Conservation (phyloP, 2,329 filamentous ascomycete species). For the Venturia pyrina region DNA sequence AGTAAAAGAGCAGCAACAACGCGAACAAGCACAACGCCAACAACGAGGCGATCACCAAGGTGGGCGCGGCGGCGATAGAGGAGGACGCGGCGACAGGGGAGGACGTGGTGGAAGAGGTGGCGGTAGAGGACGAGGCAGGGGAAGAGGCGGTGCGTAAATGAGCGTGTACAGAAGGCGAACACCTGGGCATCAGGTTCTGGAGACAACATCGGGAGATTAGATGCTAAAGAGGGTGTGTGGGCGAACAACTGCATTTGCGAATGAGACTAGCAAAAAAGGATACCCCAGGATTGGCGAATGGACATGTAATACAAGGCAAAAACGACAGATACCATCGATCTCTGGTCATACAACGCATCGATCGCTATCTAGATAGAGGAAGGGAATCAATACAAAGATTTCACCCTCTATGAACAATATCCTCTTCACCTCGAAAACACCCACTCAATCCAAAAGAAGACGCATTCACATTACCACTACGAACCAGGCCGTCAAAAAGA, state of each 20-base stretch:
- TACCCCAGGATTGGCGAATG: neutral
- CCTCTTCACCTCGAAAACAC: neutral
- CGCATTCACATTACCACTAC: neutral
- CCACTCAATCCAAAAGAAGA: neutral
- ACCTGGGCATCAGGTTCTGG: too few relatives aligned
- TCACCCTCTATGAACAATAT: neutral
- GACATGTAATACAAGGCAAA: neutral
- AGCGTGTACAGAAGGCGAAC: too few relatives aligned
- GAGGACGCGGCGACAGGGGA: constrained; percentile 43
- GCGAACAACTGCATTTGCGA: neutral
- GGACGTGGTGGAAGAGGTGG: constrained; percentile 26
- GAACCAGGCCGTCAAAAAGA: neutral
- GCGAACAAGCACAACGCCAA: constrained; percentile 42
- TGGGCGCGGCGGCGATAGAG: constrained; percentile 49
- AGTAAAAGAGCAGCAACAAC: constrained; percentile 84
- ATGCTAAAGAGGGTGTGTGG: neutral
- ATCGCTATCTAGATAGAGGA: neutral
- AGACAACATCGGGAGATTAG: neutral
- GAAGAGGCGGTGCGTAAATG: constrained; percentile 22
- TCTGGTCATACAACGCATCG: too few relatives aligned
- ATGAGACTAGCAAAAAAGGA: neutral
- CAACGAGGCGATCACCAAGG: constrained; percentile 35
- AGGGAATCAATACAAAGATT: neutral
- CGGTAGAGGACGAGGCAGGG: too few relatives aligned
- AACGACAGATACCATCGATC: neutral